Conservation (phyloP, 2,329 filamentous ascomycete species). For the Cadophora malorum region DNA sequence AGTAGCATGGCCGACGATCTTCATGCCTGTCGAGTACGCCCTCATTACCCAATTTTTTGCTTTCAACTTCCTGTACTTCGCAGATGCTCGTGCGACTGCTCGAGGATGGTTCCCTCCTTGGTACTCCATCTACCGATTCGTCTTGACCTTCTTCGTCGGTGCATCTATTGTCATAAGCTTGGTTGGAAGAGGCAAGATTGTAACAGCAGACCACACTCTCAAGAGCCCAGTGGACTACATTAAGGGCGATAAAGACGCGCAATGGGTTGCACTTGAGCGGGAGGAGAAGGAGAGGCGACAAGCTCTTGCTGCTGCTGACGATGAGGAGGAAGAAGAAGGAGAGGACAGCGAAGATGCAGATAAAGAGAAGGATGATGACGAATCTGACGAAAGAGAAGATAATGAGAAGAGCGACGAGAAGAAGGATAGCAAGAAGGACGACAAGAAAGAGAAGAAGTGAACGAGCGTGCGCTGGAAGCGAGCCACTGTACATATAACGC, state of each 20-base stretch:
- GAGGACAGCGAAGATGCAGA: slow-evolving; percentile 28
- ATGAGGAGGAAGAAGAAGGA: slow-evolving; percentile 28
- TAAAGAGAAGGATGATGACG: slow-evolving; percentile 51
- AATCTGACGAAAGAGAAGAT: slow-evolving; percentile 25
- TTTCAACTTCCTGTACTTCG: slow-evolving; percentile 86
- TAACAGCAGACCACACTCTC: slow-evolving; percentile 40
- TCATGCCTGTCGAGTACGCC: slow-evolving; percentile 84
- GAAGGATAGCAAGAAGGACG: slow-evolving; percentile 24
- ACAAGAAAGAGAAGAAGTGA: slow-evolving; percentile 2
- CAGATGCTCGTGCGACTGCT: slow-evolving; percentile 74
- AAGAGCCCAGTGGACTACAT: slow-evolving; percentile 41
- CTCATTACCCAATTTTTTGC: slow-evolving; percentile 85
- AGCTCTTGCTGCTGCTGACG: slow-evolving; percentile 29
- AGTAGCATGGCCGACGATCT: slow-evolving; percentile 87
- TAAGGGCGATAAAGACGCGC: slow-evolving; percentile 39
- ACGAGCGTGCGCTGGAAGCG: not conserved
- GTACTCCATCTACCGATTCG: slow-evolving; percentile 91
- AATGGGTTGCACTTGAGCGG: slow-evolving; percentile 41
- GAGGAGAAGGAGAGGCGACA: slow-evolving; percentile 41
- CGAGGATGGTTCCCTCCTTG: slow-evolving; percentile 82
- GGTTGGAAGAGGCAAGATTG: slow-evolving; percentile 76
- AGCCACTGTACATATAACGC: slow-evolving; percentile 6
- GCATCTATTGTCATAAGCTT: slow-evolving; percentile 80
- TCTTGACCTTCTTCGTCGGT: slow-evolving; percentile 89
- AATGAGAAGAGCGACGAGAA: slow-evolving; percentile 24